Base-by-base conservation (phyloP, 139 green algal species). In the Ettlia oleoabundans region DNA sequence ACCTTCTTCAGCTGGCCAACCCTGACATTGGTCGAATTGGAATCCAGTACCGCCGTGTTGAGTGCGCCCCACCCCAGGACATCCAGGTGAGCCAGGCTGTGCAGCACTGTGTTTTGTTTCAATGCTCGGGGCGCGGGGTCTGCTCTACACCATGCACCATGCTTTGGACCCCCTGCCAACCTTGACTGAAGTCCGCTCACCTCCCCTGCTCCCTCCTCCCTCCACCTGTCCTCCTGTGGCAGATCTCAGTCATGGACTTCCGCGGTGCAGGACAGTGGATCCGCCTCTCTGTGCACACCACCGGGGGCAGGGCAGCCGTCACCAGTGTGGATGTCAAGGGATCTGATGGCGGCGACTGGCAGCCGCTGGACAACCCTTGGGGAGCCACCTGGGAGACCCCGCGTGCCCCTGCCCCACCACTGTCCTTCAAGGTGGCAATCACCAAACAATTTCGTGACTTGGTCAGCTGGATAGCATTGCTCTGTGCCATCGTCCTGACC, bases 331-430 rank as follows among this genome's bases (percentile, higher is more conserved):
- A 86, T 47, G 75, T 90, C 9, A 82, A 86, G 41, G 74, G 76
- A 18, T 15, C 35, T 6, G 55, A 51, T 74, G 51, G 47, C 40
- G 43, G 24, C 30, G 43, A 32, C 41, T 92, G 89, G 89, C 42
- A 72, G 47, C 33, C 68, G 6, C 69, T 92, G 74, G 41, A 66
- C 26, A 92, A 92, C 70, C 40, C 62, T 3, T 92, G 80, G 76
- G 89, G 89, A 18, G 75, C 79, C 5, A 70, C 72, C 10, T 92
- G 89, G 89, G 89, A 92, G 81, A 6, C 80, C 2, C 24, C 37
- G 76, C 38, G 3, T 41, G 53, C 74, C 8, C 89, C 89, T 3
- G 1, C 32, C 3, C 40, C 70, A 3, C 82, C 89, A 21, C 41
- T 91, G 37, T 78, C 78, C 30, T 72, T 90, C 52, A 71, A 65